phyloP scores from a whole-genome alignment of 257 asterid species.

The Solanum stenotomum region DNA sequence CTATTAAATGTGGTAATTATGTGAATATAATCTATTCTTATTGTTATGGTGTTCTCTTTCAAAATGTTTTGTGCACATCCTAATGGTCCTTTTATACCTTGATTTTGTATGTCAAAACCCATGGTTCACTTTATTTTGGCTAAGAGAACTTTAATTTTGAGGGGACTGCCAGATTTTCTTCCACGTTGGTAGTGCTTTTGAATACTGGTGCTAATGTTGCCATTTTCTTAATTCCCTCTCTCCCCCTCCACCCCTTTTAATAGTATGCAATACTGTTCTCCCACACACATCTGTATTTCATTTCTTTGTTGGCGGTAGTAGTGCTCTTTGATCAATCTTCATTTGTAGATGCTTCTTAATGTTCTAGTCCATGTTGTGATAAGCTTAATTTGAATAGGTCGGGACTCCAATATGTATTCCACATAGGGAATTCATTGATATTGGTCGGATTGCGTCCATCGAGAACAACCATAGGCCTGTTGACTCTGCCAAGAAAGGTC shows the following conservation, averaged over 20 bases:
- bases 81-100: neutral
- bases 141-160: neutral
- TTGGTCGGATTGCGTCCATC: conserved; percentile 84
- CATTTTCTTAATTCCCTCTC: neutral
- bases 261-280: neutral
- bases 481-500: conserved; percentile 89
- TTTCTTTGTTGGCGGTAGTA: neutral
- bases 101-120: neutral
- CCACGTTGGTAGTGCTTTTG: neutral
- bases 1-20: neutral
- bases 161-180: neutral
- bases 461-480: conserved; percentile 83
- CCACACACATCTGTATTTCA: neutral
- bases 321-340: neutral
- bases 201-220: neutral
- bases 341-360: conserved; percentile 3
- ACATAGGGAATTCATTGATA: conserved; percentile 39
- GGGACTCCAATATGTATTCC: conserved; percentile 50
- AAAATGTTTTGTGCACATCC: neutral
- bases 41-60: neutral
- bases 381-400: conserved; percentile 33
- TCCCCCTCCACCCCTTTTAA: neutral
- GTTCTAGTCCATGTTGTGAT: conserved; percentile 12
- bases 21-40: neutral
- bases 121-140: neutral